Evolutionary conservation across 1,284 basidiomycete genomes (phyloP), one percentile per base, ranked within the genome.

Genomic region (Neonothopanus nambi): DNA sequence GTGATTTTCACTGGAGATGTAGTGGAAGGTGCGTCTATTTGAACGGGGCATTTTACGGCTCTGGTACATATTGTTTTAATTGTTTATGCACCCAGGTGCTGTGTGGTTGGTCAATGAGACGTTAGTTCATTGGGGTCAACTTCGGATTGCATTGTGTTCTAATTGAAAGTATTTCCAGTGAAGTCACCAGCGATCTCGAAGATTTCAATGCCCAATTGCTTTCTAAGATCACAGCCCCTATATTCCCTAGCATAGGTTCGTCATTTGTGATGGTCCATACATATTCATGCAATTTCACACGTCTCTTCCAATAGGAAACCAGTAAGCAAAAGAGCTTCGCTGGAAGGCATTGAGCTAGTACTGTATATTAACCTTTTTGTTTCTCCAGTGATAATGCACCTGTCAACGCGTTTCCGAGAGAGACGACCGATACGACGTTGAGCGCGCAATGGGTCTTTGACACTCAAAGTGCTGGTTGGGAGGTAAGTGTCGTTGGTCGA

Each of bases 1-100:
- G 74, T 78, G 3, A 76, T 85, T 41, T 84, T 84, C 56, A 85
- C 81, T 15, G 83, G 83, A 5, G 83, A 85, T 60, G 78, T 84
- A 5, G 73, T 84, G 7, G 82, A 83, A 70, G 79, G 81, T n/a
- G n/a, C n/a, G 35, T 42, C 26, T 42, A 23, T 12, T 21, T n/a
- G 18, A 42, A 5, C 5, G 12, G 7, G 24, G 11, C 6, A 21
- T n/a, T 36, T 1, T n/a, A 4, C 13, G 8, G 11, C n/a, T n/a
- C n/a, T n/a, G 11, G 9, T n/a, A 21, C 11, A 24, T n/a, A 4
- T 18, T 15, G 20, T 12, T 41, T 26, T 35, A 3, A 12, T 7
- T 12, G 20, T 33, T 18, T 13, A 18, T 38, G n/a, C n/a, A n/a
- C n/a, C 42, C 45, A 79, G 79, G 72, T 57, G 75, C 75, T 9